phyloP scores from a whole-genome alignment of 805 yeast genomes.

The Yarrowia alimentaria region DNA sequence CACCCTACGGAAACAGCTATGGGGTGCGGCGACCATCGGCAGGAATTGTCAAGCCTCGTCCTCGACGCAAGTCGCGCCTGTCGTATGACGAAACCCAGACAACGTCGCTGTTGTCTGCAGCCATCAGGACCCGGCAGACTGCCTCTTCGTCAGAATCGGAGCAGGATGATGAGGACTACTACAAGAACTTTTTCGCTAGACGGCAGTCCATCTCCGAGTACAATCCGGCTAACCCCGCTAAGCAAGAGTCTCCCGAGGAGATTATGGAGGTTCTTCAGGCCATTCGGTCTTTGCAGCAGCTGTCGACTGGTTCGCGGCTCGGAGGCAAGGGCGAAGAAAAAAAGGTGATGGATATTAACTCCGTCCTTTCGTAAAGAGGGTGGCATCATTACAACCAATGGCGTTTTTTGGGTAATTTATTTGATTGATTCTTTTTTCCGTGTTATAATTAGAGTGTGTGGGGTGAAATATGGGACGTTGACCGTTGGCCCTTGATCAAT shows the following conservation, averaged over 20 bases:
- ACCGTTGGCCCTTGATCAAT: no score
- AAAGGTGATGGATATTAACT: conserved; percentile 24
- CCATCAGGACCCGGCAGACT: no score
- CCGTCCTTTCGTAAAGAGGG: conserved; percentile 3
- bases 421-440: no score
- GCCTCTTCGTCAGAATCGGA: conserved; percentile 15
- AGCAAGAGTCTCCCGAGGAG: conserved; percentile 38
- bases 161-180: conserved; percentile 23
- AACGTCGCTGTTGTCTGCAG: no score
- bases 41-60: conserved; percentile 12
- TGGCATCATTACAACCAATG: no score
- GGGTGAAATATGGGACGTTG: no score
- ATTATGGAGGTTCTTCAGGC: conserved; percentile 44
- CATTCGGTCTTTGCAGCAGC: conserved; percentile 44
- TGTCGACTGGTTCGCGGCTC: conserved; percentile 41
- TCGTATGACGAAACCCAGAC: conserved; percentile 24
- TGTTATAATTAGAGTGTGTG: no score
- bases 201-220: conserved; percentile 25
- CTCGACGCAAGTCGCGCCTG: conserved; percentile 23
- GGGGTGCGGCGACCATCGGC: conserved; percentile 15
- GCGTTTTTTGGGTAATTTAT: conserved; percentile 1
- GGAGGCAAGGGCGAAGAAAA: conserved; percentile 18
- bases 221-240: conserved; percentile 27
- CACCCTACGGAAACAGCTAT: conserved; percentile 6
- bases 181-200: conserved; percentile 25